Evolutionary conservation across 352 stramenopile genomes (phyloP).

Genomic region (Pythium dissimile): DNA sequence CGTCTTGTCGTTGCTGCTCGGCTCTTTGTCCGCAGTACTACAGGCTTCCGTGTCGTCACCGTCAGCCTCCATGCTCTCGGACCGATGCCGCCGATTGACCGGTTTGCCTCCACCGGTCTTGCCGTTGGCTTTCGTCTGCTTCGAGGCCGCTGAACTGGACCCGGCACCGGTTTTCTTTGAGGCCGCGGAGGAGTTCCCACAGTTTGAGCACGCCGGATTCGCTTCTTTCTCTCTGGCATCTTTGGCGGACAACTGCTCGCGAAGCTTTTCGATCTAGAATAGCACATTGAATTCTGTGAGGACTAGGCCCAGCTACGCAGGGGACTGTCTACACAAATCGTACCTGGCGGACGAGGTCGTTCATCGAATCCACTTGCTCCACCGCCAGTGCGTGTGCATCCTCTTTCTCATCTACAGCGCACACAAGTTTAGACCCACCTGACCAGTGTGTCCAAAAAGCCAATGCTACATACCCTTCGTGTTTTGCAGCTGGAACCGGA

Average conservation of each 20-base stretch:
- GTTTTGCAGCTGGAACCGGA: conserved; percentile 70
- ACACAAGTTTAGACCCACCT: not conserved
- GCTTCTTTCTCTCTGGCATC: conserved; percentile 19
- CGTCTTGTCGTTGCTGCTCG: not conserved
- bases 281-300: too few relatives aligned
- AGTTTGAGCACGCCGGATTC: conserved; percentile 31
- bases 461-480: conserved; percentile 43
- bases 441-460: not conserved
- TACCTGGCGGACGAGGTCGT: conserved; percentile 75
- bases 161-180: not conserved
- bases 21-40: conserved; percentile 4
- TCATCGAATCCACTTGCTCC: conserved; percentile 80
- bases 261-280: conserved; percentile 57
- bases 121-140: conserved; percentile 14
- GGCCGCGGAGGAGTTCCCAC: conserved; percentile 11
- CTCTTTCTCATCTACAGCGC: conserved; percentile 52
- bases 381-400: conserved; percentile 72
- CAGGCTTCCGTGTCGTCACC: conserved; percentile 18
- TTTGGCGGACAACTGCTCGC: conserved; percentile 28
- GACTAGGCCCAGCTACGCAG: too few relatives aligned
- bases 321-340: not conserved
- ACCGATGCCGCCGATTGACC: conserved; percentile 19
- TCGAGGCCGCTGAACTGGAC: not conserved
- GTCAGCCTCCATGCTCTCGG: conserved; percentile 22
- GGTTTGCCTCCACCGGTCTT: not conserved